A percentile compares a stretch with the other conserved stretches of the same genome.
Conservation (phyloP, 2,329 filamentous ascomycete genomes). For the Trichoderma citrinoviride region DNA sequence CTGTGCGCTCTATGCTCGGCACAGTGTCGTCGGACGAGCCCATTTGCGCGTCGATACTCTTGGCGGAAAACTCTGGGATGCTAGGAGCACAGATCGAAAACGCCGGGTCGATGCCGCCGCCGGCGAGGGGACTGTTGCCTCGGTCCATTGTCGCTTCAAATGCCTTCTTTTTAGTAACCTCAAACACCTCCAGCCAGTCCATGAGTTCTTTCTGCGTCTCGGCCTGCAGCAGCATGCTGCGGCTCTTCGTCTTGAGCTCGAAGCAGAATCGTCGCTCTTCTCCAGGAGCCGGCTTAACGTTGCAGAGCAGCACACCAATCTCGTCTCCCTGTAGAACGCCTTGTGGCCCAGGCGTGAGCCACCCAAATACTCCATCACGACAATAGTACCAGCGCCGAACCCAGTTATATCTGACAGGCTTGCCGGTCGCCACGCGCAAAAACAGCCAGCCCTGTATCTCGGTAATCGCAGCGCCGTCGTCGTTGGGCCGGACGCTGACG, state of each 20-base stretch:
- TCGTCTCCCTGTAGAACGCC: slow-evolving; percentile 95
- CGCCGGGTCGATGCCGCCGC: slow-evolving; percentile 64
- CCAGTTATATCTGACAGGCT: slow-evolving; percentile 88
- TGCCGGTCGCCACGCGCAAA: slow-evolving; percentile 75
- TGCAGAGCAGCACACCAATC: slow-evolving; percentile 91
- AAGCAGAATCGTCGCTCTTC: slow-evolving; percentile 97
- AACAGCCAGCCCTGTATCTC: slow-evolving; percentile 98
- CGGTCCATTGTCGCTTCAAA: slow-evolving; percentile 68
- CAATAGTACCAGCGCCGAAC: slow-evolving; percentile 92
- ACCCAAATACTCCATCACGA: slow-evolving; percentile 93
- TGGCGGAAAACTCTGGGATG: slow-evolving; percentile 87
- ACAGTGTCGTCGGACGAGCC: slow-evolving; percentile 50
- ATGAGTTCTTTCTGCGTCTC: slow-evolving; percentile 91
- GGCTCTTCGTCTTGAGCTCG: slow-evolving; percentile 96
- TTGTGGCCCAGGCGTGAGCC: slow-evolving; percentile 77
- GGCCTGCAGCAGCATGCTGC: slow-evolving; percentile 82
- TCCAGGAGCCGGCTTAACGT: slow-evolving; percentile 82
- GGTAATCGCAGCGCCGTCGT: slow-evolving; percentile 49
- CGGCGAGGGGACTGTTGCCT: slow-evolving; percentile 46
- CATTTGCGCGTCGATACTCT: slow-evolving; percentile 64
- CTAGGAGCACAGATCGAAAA: slow-evolving; percentile 90
- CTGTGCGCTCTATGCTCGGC: slow-evolving; percentile 60
- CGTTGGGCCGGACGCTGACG: slow-evolving; percentile 57
- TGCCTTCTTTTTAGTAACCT: slow-evolving; percentile 88
- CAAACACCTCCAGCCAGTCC: slow-evolving; percentile 91